Base-by-base conservation (phyloP, 148 eudicot species). In the Nyssa sinensis region DNA sequence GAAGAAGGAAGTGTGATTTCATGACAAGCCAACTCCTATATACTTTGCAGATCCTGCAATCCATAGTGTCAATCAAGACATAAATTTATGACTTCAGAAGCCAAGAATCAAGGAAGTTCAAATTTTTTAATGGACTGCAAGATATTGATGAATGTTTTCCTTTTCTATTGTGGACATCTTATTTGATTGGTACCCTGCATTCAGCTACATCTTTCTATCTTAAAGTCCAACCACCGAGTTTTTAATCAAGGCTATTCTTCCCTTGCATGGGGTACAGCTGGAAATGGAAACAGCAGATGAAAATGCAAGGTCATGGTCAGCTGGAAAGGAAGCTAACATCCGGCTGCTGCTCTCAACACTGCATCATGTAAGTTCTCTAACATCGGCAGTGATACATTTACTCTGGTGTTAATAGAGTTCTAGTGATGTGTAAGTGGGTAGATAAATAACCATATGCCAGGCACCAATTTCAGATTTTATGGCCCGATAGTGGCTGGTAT, bases 401-500 rank as follows among this genome's bases (percentile, higher is more conserved):
- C 39, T 35, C 39, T 35, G 10, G 53, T 9, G 17, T 47, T 13
- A 1, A 37, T 37, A 9, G 4, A 9, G 44, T 37, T 37, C 44
- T 37, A 37, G 44, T 3, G 17, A 11, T 13, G 10, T 7, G 53
- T 9, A 47, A 47, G 53, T 7, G 10, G 39, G 4, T 35, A 35
- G 3, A 7, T 35, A 7, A 5, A 47, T 7, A 47, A 47, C 53
- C 12, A 4, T 47, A 7, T 37, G 17, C 3, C 66, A n/a, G 23
- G 14, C 0, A 39, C n/a, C 33, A 0, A 17, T 60, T 13, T 75
- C 80, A 88, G 92, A 75, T 88, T 53, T 65, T 88, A 19, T 86
- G 89, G 92, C 81, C 80, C 3, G 61, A 66, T 13, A 82, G 92
- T 67, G 92, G 92, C 27, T 88, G 92, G 92, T 53, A 16, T 16